Base-by-base conservation (phyloP, 371 early-diverging fungal species). In the Lichtheimia ornata region DNA sequence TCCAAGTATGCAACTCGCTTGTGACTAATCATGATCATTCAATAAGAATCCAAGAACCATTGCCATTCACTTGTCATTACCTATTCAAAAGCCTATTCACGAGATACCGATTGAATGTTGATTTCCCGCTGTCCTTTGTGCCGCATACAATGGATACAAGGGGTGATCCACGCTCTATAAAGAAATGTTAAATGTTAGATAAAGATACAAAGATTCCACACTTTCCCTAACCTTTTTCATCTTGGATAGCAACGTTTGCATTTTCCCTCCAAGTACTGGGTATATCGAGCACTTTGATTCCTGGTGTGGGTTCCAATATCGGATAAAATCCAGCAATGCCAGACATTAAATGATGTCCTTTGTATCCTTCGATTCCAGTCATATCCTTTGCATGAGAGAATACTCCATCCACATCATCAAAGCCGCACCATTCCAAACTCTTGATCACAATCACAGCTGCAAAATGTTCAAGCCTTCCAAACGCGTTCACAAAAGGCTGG, bases 41-140 rank as follows among this genome's bases (percentile, higher is more conserved):
- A 30, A 43, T 50, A 2, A 50, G 17, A 43, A 50, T 50, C 18
- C 13, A 43, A 24, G 28, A 40, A 14, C 4, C 30, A 40, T 11
- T 14, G 20, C 6, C 56, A 7, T 40, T 18, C 7, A 4, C 2
- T 1, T 49, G 6, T 45, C 57, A 24, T 57, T 79, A 88, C 88
- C 68, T 70, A 59, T 86, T 79, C 55, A 94, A 70, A 43, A 92
- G 69, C 35, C 74, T 70, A 70, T 94, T 93, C 42, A 85, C 58
- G n/a, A 89, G 55, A 56, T 83, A 85, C 27, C 87, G 77, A 4
- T 82, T 66, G 50, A 88, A 86, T 0, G 91, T 90, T 0, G 93
- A 92, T 76, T 94, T 94, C 15, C 95, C 95, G 61, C 81, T 77
- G 58, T 90, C 85, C 62, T 86, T 88, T 30, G 76, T 79, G 7